These are phyloP conservation scores for Rhynchospora tenuis DNA, from an alignment of 176 grass and related monocot species.

Conservation along the genomic window DNA sequence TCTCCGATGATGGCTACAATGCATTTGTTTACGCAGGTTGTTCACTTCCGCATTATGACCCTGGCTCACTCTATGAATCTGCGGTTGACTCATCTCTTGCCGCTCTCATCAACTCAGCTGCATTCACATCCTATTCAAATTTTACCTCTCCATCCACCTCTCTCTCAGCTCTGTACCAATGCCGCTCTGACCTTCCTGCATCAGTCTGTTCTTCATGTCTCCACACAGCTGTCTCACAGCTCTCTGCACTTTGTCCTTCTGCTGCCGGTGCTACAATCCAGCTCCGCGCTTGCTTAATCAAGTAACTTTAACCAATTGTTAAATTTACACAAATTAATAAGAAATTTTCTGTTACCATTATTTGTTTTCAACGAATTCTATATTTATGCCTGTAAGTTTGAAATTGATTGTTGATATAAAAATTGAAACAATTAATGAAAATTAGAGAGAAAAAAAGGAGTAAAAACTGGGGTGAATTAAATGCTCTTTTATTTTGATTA, in stretches of 20 bases:
- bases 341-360: background rate
- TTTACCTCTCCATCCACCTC: constrained; percentile 34
- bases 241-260: constrained; percentile 51
- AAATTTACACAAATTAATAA: background rate
- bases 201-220: constrained; percentile 57
- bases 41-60: constrained; percentile 52
- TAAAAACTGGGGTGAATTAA: background rate
- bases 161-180: constrained; percentile 60
- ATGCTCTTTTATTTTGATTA: background rate
- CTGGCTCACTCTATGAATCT: constrained; percentile 50
- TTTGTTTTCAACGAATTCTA: background rate
- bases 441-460: background rate
- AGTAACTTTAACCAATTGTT: background rate
- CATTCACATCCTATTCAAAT: constrained; percentile 40
- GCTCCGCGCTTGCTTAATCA: constrained; percentile 85
- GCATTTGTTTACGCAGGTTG: constrained; percentile 81
- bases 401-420: background rate
- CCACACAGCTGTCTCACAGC: constrained; percentile 37
- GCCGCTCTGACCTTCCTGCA: constrained; percentile 59
- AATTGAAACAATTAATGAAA: background rate
- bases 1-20: constrained; percentile 49
- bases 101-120: constrained; percentile 41
- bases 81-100: constrained; percentile 44
- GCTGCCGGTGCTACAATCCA: constrained; percentile 53
- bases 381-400: background rate